These are phyloP conservation scores for Echria macrotheca DNA, from an alignment of 495 filamentous ascomycete species.

Conservation along the genomic window DNA sequence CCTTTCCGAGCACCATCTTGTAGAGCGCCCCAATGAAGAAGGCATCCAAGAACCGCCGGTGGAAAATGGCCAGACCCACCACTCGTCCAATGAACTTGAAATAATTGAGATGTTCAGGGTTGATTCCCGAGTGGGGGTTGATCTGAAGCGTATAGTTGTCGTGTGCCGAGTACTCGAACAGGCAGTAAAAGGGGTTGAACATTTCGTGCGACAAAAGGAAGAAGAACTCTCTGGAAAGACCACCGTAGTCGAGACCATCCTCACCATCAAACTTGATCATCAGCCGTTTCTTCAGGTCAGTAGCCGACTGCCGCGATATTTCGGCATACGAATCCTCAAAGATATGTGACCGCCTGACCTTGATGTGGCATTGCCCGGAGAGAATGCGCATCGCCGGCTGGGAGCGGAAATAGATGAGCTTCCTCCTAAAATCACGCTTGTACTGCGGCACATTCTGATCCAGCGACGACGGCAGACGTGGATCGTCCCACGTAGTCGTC, in stretches of 20 bases:
- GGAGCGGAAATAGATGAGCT: conserved; percentile 98
- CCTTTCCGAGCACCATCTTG: conserved; percentile 98
- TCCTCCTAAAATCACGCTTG: conserved; percentile 96
- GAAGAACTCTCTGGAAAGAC: conserved; percentile 98
- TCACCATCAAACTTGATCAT: conserved; percentile 99
- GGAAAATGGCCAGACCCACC: conserved; percentile 96
- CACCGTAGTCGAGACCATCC: conserved; percentile 96
- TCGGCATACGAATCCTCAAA: conserved; percentile 99
- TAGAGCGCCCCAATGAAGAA: conserved; percentile 99
- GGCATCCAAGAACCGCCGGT: conserved; percentile 93
- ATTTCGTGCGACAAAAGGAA: conserved; percentile 99
- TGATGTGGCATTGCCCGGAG: conserved; percentile 95
- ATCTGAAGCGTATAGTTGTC: conserved; percentile 99
- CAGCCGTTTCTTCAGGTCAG: conserved; percentile 91
- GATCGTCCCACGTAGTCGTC: conserved; percentile 99
- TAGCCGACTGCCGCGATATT: conserved; percentile 95
- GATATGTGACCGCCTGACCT: conserved; percentile 92
- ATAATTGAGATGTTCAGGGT: conserved; percentile 98
- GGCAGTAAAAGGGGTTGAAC: conserved; percentile 99
- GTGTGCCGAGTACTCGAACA: conserved; percentile 99
- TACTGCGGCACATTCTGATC: conserved; percentile 99
- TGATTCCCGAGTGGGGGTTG: conserved; percentile 98
- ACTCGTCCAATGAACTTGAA: conserved; percentile 99
- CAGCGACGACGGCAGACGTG: conserved; percentile 86
- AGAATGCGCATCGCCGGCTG: conserved; percentile 94